These are phyloP conservation scores for Byssochlamys sp. DNA, from an alignment of 2,329 filamentous ascomycete species.

Conservation along the genomic window DNA sequence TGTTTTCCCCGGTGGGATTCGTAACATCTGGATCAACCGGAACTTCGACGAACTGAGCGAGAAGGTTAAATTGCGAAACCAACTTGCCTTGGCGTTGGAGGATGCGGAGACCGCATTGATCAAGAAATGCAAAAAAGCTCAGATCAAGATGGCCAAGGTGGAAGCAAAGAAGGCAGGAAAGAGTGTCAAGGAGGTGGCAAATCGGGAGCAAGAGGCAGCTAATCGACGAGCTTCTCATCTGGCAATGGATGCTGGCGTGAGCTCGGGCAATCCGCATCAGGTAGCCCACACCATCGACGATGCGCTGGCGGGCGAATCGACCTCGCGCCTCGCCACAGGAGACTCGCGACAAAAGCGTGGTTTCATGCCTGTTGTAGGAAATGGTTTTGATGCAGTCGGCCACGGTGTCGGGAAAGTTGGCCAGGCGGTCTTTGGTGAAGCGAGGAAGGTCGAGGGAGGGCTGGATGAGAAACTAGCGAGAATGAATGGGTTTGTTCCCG, in stretches of 20 bases:
- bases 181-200: conserved; percentile 24
- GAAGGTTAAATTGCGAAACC: conserved; percentile 68
- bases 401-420: conserved; percentile 39
- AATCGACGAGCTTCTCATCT: conserved; percentile 38
- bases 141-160: conserved; percentile 59
- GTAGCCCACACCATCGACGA: conserved; percentile 42
- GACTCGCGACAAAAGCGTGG: conserved; percentile 11
- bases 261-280: conserved; percentile 50
- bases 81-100: conserved; percentile 64
- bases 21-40: conserved; percentile 93
- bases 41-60: conserved; percentile 74
- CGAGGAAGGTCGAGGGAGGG: conserved; percentile 32
- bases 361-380: conserved; percentile 40
- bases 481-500: conserved; percentile 24
- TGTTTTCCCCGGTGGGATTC: conserved; percentile 87
- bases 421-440: conserved; percentile 34
- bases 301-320: conserved; percentile 25
- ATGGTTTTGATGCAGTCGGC: conserved; percentile 44
- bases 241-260: conserved; percentile 42
- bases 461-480: conserved; percentile 26
- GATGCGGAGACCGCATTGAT: conserved; percentile 76
- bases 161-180: conserved; percentile 54
- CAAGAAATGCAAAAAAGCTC: conserved; percentile 64
- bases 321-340: neutral
- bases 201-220: conserved; percentile 42